Evolutionary conservation across 306 rosid species (phyloP).

Genomic region (Corylus americana): DNA sequence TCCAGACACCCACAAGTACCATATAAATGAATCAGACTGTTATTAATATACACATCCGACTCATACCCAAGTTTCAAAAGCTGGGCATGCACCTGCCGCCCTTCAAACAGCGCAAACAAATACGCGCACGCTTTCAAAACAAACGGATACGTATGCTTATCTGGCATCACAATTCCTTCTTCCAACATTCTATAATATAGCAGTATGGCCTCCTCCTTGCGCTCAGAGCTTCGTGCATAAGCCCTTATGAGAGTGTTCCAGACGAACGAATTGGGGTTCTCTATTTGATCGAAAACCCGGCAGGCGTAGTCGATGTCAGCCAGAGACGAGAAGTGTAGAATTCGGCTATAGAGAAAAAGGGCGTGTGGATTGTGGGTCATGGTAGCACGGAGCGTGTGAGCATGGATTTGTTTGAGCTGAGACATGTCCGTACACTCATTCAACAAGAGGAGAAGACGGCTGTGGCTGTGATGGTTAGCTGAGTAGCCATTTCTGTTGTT

Average conservation of each 20-base stretch:
- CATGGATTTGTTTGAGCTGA: conserved; percentile 71
- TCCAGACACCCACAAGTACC: conserved; percentile 65
- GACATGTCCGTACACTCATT: conserved; percentile 39
- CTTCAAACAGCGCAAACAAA: conserved; percentile 57
- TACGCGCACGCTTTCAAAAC: conserved; percentile 75
- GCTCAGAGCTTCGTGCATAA: conserved; percentile 51
- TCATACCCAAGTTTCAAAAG: conserved; percentile 60
- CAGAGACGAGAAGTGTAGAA: conserved; percentile 51
- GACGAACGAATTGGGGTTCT: conserved; percentile 65
- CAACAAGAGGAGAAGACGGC: conserved; percentile 50
- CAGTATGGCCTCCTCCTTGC: conserved; percentile 40
- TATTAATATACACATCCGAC: conserved; percentile 54
- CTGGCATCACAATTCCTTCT: conserved; percentile 47
- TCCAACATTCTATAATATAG: conserved; percentile 53
- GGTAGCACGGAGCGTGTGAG: conserved; percentile 63
- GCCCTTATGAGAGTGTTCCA: conserved; percentile 84
- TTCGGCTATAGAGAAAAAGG: conserved; percentile 49
- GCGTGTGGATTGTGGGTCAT: conserved; percentile 40
- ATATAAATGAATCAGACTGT: conserved; percentile 80
- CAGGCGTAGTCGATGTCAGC: conserved; percentile 52
- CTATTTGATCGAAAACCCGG: conserved; percentile 50
- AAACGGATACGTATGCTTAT: conserved; percentile 70
- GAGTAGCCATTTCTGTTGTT: conserved; percentile 20
- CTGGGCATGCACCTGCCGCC: conserved; percentile 68
- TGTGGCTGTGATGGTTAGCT: conserved; percentile 17